Conservation (phyloP, 257 asterid genomes). For the Salvia splendens region DNA sequence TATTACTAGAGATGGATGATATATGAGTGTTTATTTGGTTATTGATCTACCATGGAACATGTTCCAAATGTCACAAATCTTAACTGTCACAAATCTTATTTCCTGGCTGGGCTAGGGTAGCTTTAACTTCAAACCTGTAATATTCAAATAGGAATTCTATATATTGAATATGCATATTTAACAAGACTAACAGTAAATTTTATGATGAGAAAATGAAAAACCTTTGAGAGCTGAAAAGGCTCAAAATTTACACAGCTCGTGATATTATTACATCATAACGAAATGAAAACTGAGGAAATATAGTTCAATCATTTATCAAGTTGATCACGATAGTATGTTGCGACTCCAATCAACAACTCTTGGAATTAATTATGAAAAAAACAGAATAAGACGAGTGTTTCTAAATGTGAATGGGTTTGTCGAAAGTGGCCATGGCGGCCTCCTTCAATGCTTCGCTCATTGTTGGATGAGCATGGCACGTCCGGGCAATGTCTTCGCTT, state of each 20-base stretch:
- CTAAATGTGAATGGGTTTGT: conserved; percentile 95
- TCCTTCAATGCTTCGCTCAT: conserved; percentile 99
- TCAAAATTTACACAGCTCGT: conserved; percentile 8
- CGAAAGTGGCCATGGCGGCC: conserved; percentile 99
- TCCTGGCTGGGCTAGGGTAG: too few relatives aligned
- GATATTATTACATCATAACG: conserved; percentile 24
- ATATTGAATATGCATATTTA: too few relatives aligned
- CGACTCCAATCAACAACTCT: conserved; percentile 28
- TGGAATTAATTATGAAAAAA: conserved; percentile 14
- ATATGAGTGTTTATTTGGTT: too few relatives aligned
- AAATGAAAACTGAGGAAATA: conserved; percentile 13
- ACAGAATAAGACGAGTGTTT: conserved; percentile 15
- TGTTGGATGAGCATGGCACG: conserved; percentile 98
- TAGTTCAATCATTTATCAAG: conserved; percentile 18
- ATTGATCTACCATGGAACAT: too few relatives aligned
- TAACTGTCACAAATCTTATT: too few relatives aligned
- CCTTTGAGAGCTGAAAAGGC: not conserved
- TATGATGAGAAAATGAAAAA: too few relatives aligned
- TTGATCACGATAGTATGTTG: conserved; percentile 16
- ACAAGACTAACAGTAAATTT: too few relatives aligned
- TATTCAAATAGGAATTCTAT: not conserved
- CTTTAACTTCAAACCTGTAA: too few relatives aligned
- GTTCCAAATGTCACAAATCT: too few relatives aligned
- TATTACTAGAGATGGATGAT: too few relatives aligned
- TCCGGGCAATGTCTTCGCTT: conserved; percentile 96